Evolutionary conservation across 192 early-diverging fungal species (phyloP).

Genomic region (Bifiguratus adelaidae): DNA sequence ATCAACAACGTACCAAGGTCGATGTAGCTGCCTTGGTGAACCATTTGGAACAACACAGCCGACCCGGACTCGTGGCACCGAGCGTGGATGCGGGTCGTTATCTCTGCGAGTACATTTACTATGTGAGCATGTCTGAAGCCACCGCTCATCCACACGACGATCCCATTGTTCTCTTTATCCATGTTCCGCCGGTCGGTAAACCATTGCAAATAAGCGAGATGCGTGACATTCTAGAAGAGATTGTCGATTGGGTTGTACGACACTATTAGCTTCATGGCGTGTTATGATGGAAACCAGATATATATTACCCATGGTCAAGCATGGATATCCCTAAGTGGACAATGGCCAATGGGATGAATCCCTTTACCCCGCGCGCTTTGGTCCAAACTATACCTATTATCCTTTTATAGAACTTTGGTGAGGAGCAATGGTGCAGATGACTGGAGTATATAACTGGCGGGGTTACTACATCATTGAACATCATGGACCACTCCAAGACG

Average conservation of each 20-base stretch:
- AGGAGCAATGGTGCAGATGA: too few relatives aligned
- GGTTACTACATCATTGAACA: too few relatives aligned
- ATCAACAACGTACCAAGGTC: neutral
- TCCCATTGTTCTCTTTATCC: slow-evolving; percentile 1
- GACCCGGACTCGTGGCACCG: neutral
- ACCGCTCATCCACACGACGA: neutral
- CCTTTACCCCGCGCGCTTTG: too few relatives aligned
- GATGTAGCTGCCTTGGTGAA: neutral
- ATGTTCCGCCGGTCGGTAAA: slow-evolving; percentile 1
- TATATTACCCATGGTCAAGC: too few relatives aligned
- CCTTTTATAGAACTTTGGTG: too few relatives aligned
- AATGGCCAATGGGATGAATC: too few relatives aligned
- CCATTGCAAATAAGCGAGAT: neutral
- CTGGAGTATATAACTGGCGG: too few relatives aligned
- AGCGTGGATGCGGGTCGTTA: slow-evolving; percentile 2
- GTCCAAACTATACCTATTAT: too few relatives aligned
- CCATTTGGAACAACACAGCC: neutral
- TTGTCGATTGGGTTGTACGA: slow-evolving; percentile 3
- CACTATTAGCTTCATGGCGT: neutral
- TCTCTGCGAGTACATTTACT: slow-evolving; percentile 6
- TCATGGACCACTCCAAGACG: too few relatives aligned
- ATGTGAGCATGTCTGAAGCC: neutral
- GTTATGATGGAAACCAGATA: too few relatives aligned
- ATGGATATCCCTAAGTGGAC: too few relatives aligned
- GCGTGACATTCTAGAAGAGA: neutral